Percentiles rank a stretch among this genome's conserved stretches.
Evolutionary conservation across 331 rosid species (phyloP).

Genomic region (Acacia concinna): DNA sequence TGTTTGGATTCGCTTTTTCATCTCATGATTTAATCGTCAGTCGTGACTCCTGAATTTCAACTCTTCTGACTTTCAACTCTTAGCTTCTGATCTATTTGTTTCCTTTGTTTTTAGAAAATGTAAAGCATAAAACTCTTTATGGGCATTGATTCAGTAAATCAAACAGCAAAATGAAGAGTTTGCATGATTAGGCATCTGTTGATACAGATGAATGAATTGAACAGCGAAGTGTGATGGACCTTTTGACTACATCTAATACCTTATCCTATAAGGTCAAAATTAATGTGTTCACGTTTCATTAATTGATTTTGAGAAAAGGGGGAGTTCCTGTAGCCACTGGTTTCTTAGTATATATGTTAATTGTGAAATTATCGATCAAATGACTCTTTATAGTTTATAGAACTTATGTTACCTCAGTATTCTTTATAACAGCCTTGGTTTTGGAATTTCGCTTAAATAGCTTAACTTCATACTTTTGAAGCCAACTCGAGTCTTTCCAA

Average conservation of each 20-base stretch:
- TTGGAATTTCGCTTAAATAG: neutral
- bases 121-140: constrained; percentile 16
- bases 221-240: neutral
- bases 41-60: neutral
- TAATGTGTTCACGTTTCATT: neutral
- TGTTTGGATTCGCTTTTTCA: constrained; percentile 28
- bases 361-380: neutral
- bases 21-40: constrained; percentile 11
- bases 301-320: neutral
- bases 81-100: constrained; percentile 17
- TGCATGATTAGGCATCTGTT: constrained; percentile 13
- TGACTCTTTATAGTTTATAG: neutral
- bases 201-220: neutral
- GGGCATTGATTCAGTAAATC: neutral
- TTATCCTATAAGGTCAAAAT: neutral
- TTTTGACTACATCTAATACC: neutral
- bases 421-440: neutral
- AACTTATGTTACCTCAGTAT: constrained; percentile 9
- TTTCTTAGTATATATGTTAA: neutral
- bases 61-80: neutral
- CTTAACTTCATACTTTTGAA: neutral
- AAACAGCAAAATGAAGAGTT: constrained; percentile 2
- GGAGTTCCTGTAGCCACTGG: neutral
- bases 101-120: constrained; percentile 17
- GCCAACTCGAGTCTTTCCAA: constrained; percentile 11